These are phyloP conservation scores for Candida berthetii DNA, from an alignment of 805 yeast genomes.

Conservation along the genomic window DNA sequence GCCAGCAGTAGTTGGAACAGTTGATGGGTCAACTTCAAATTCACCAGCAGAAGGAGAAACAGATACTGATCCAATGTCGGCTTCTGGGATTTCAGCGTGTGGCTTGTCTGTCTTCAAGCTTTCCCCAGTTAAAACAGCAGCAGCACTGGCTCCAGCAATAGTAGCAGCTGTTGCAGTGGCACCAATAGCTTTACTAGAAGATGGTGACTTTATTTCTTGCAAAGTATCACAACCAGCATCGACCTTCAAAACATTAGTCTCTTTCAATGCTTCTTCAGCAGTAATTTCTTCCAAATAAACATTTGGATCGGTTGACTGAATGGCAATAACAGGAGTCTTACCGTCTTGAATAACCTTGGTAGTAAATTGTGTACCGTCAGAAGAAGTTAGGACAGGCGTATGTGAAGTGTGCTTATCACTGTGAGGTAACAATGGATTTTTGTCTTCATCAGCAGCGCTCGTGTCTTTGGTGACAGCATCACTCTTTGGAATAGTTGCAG, in stretches of 20 bases:
- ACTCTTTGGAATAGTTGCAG: conserved; percentile 1
- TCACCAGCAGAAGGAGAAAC: background rate
- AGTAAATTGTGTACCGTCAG: conserved; percentile 6
- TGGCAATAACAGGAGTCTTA: conserved; percentile 7
- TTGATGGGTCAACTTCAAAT: background rate
- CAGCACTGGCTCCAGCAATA: background rate
- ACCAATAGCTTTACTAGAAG: background rate
- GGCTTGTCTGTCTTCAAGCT: too few relatives aligned
- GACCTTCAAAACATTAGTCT: conserved; percentile 10
- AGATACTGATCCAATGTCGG: background rate
- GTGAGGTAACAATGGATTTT: background rate
- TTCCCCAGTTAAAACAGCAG: background rate
- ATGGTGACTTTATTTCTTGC: background rate
- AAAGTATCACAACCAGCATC: conserved; percentile 8
- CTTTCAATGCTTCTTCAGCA: conserved; percentile 12
- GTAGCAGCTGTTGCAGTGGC: background rate
- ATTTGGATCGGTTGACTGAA: conserved; percentile 5
- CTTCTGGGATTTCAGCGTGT: background rate
- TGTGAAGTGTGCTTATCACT: background rate
- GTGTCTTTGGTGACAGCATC: background rate
- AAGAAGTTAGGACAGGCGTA: background rate
- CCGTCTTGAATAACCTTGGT: conserved; percentile 8
- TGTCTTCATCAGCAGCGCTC: background rate
- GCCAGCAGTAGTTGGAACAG: too few relatives aligned
- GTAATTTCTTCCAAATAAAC: conserved; percentile 11